Evolutionary conservation across 208 protist species (phyloP).

Genomic region (Acanthamoeba triangularis): DNA sequence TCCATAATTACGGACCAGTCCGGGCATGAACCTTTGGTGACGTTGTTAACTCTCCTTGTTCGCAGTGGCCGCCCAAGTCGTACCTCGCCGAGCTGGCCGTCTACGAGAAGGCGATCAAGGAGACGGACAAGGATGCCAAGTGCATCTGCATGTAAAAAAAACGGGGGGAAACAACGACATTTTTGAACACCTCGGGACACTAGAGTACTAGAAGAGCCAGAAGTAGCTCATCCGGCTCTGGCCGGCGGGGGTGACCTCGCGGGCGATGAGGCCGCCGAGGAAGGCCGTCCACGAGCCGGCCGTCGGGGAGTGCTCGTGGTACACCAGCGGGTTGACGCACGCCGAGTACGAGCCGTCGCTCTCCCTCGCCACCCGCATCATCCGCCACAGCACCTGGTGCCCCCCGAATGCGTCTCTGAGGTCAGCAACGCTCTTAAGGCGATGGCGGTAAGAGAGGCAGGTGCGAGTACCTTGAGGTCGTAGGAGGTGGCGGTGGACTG

Average conservation of each 20-base stretch:
- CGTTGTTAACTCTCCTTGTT: background rate
- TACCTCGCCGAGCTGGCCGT: slow-evolving; percentile 48
- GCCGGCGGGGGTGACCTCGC: slow-evolving; percentile 3
- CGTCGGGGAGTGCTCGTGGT: slow-evolving; percentile 16
- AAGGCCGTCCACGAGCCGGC: slow-evolving; percentile 13
- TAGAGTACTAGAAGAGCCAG: slow-evolving; percentile 43
- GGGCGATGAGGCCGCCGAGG: slow-evolving; percentile 12
- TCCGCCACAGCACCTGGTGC: background rate
- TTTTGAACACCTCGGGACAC: no score
- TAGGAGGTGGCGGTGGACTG: background rate
- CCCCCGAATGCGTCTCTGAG: background rate
- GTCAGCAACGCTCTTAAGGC: background rate
- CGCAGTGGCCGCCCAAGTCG: slow-evolving; percentile 77
- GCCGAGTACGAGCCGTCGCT: slow-evolving; percentile 12
- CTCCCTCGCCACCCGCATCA: background rate
- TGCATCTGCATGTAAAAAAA: slow-evolving; percentile 26
- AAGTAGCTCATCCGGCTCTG: background rate
- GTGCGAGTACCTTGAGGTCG: background rate
- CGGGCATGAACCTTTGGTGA: background rate
- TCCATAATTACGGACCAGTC: no score
- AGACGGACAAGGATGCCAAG: slow-evolving; percentile 42
- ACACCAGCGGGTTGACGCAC: slow-evolving; percentile 38
- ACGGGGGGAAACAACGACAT: no score
- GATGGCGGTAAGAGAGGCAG: background rate
- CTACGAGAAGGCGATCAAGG: slow-evolving; percentile 67